phyloP scores from a whole-genome alignment of 257 asterid genomes.

The Verbascum thapsus region DNA sequence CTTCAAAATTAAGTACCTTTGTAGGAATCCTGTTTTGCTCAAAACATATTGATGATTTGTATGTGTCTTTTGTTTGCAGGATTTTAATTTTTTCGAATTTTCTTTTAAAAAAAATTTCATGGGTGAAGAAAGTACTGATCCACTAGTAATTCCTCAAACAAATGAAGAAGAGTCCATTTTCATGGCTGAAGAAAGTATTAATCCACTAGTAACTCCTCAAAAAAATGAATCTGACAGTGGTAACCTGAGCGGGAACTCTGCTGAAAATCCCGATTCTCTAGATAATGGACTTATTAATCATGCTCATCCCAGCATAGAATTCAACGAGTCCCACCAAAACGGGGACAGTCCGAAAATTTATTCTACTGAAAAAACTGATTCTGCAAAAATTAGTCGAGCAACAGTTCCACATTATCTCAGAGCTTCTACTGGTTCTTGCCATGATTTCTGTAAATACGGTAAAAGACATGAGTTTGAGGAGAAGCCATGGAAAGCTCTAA shows the following conservation, averaged over 20 bases:
- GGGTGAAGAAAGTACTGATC: conserved; percentile 50
- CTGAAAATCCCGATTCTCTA: conserved; percentile 29
- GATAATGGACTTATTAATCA: conserved; percentile 25
- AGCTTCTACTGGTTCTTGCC: conserved; percentile 91
- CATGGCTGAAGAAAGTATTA: conserved; percentile 54
- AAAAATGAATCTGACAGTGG: conserved; percentile 28
- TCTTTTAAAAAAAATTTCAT: conserved; percentile 31
- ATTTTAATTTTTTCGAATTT: conserved; percentile 22
- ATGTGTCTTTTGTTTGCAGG: conserved; percentile 32
- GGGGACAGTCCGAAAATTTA: conserved; percentile 31
- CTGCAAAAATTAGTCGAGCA: conserved; percentile 27
- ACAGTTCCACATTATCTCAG: conserved; percentile 65
- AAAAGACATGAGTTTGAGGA: conserved; percentile 41
- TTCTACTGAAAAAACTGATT: conserved; percentile 38
- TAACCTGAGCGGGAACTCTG: conserved; percentile 29
- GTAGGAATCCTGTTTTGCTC: background rate
- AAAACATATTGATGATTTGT: background rate
- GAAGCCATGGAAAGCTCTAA: conserved; percentile 33
- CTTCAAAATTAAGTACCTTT: background rate
- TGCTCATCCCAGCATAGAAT: conserved; percentile 29
- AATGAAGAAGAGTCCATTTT: conserved; percentile 21
- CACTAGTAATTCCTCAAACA: conserved; percentile 30
- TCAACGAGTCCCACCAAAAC: conserved; percentile 34
- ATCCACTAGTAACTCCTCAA: conserved; percentile 31
- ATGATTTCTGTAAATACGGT: conserved; percentile 87